Evolutionary conservation across 306 rosid genomes (phyloP).

Genomic region (Quercus wislizeni): DNA sequence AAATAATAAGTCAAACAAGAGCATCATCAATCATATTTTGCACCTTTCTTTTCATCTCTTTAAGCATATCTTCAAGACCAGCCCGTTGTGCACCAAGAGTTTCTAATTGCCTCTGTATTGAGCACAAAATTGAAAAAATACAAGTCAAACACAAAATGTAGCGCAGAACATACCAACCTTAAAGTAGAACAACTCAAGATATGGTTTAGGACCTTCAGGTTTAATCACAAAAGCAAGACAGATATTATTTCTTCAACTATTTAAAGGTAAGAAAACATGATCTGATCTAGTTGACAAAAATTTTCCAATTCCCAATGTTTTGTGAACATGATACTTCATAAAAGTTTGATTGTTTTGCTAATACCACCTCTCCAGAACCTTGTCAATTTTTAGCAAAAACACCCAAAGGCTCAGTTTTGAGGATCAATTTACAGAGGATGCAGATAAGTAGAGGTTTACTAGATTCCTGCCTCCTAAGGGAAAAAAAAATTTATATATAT

Average conservation of each 20-base stretch:
- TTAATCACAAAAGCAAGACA: background rate
- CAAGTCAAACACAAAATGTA: conserved; percentile 14
- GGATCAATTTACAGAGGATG: background rate
- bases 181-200: background rate
- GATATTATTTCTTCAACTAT: background rate
- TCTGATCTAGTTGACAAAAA: background rate
- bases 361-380: background rate
- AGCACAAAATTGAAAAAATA: conserved; percentile 24
- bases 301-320: background rate
- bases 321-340: background rate
- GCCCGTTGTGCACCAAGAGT: conserved; percentile 98
- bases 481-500: too few relatives aligned
- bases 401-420: background rate
- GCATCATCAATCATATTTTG: background rate
- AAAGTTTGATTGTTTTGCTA: background rate
- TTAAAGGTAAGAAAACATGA: background rate
- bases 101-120: conserved; percentile 91
- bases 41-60: conserved; percentile 99
- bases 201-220: background rate
- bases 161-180: background rate
- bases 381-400: background rate
- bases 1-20: background rate
- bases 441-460: background rate
- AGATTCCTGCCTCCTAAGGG: background rate
- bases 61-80: conserved; percentile 99